Base-by-base conservation (phyloP, 2,329 filamentous ascomycete species). In the Sporothrix sp. region DNA sequence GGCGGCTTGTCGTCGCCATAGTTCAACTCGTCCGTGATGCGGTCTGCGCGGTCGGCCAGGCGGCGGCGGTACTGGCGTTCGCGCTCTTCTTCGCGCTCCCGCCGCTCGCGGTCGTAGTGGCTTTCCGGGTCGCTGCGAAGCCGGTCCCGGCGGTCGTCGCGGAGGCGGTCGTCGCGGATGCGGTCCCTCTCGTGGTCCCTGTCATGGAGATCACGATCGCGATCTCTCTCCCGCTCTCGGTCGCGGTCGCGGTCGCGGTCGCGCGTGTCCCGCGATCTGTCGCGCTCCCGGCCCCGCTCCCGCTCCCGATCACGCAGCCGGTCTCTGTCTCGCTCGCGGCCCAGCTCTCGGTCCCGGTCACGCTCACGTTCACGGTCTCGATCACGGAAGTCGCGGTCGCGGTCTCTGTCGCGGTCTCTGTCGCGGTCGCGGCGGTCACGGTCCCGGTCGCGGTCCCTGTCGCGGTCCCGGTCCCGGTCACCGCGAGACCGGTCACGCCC, bases 11-110 rank as follows among this genome's bases (percentile, higher is more conserved):
- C 72, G 65, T 91, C 88, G 54, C 91, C 89, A 65, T 96, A 96
- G 62, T 94, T 90, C 53, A 97, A 77, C 65, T 95, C 89, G 61
- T 94, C 89, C 55, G 88, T 82, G 59, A 48, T 56, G 38, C 87
- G 84, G 62, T 89, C 88, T 38, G 67, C 66, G 54, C 87, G 84
- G 62, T 89, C 88, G 39, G 67, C 66, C 53, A 71, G 64, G 52
- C 87, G 87, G 59, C 90, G 86, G 52, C 88, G 82, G 66, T 95
- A 96, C 48, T 85, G 74, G 53, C 88, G 81, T 68, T 97, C 93
- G 50, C 91, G 81, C 65, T 96, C 90, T 58, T 89, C 85, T 63
- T 97, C 91, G 45, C 90, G 81, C 58, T 93, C 87, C 54, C 89
- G 80, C 49, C 90, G 79, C 67, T 95, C 91, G 50, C 87, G 84